These are phyloP conservation scores for Erythrobasidium yunnanense DNA, from an alignment of 768 basidiomycete species.

Conservation along the genomic window DNA sequence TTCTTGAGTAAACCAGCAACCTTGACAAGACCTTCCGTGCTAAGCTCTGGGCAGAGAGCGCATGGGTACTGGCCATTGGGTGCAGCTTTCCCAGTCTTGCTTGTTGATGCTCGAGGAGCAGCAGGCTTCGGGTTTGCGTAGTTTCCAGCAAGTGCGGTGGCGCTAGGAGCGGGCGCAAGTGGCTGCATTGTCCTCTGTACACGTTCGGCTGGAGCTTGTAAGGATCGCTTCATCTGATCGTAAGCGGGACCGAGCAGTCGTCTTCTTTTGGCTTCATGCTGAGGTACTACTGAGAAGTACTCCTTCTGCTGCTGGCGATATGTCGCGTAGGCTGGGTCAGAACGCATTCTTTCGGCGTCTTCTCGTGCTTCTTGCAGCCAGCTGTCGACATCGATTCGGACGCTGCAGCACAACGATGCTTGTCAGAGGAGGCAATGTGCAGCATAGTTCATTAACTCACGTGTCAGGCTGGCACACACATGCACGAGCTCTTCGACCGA, in stretches of 20 bases:
- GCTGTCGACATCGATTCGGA: conserved; percentile 84
- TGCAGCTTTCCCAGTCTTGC: neutral
- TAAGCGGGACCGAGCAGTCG: conserved; percentile 11
- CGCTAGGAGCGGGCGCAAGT: neutral
- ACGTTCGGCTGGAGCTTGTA: neutral
- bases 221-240: neutral
- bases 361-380: conserved; percentile 58
- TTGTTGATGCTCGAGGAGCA: neutral
- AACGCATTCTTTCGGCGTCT: conserved; percentile 42
- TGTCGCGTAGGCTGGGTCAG: conserved; percentile 18
- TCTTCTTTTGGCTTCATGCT: conserved; percentile 11
- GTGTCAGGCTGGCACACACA: conserved; percentile 44
- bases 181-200: conserved; percentile 8
- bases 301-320: neutral
- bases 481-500: conserved; percentile 60
- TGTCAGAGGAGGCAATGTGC: conserved; percentile 33
- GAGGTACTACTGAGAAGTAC: neutral
- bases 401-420: conserved; percentile 68
- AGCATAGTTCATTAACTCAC: conserved; percentile 34
- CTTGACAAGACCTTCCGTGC: conserved; percentile 33
- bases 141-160: neutral
- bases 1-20: conserved; percentile 29
- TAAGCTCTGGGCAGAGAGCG: conserved; percentile 36
- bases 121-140: conserved; percentile 5
- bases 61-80: conserved; percentile 28